Percentiles rank a stretch among this genome's conserved stretches.
Evolutionary conservation across 192 early-diverging fungal genomes (phyloP).

Genomic region (Coemansia sp.): DNA sequence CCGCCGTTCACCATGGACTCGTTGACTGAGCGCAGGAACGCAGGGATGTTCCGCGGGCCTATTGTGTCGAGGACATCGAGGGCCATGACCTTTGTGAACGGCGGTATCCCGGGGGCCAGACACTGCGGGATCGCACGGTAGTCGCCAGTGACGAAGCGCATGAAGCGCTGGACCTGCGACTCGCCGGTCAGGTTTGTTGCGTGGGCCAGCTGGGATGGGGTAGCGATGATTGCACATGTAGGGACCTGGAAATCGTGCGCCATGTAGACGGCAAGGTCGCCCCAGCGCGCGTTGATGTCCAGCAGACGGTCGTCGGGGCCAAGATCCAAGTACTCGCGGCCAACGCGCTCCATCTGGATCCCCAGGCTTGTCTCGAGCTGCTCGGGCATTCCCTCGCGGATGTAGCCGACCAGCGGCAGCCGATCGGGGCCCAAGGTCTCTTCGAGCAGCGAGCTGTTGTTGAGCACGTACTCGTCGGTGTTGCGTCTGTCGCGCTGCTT

Average conservation of each 20-base stretch:
- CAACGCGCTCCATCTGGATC: constrained; percentile 42
- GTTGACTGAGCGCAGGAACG: constrained; percentile 28
- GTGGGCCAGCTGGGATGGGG: constrained; percentile 39
- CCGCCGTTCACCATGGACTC: constrained; percentile 25
- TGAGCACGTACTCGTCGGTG: constrained; percentile 29
- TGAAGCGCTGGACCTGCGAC: constrained; percentile 37
- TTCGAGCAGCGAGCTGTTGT: constrained; percentile 46
- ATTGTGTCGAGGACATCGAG: constrained; percentile 42
- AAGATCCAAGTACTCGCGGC: constrained; percentile 47
- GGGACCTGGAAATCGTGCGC: constrained; percentile 37
- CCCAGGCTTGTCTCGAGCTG: constrained; percentile 25
- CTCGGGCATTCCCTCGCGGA: constrained; percentile 39
- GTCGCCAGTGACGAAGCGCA: constrained; percentile 46
- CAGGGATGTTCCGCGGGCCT: constrained; percentile 29
- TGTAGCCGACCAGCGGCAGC: constrained; percentile 44
- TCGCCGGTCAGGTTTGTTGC: constrained; percentile 42
- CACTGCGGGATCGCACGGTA: constrained; percentile 38
- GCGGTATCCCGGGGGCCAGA: constrained; percentile 36
- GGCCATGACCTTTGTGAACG: constrained; percentile 46
- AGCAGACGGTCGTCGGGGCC: constrained; percentile 46
- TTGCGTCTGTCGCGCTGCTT: constrained; percentile 17
- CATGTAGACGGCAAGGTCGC: constrained; percentile 48
- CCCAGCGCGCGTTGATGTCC: constrained; percentile 47
- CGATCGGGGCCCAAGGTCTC: constrained; percentile 44
- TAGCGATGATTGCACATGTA: constrained; percentile 35